These are phyloP conservation scores for Myxozyma udenii DNA, from an alignment of 805 yeast genomes.

Conservation along the genomic window DNA sequence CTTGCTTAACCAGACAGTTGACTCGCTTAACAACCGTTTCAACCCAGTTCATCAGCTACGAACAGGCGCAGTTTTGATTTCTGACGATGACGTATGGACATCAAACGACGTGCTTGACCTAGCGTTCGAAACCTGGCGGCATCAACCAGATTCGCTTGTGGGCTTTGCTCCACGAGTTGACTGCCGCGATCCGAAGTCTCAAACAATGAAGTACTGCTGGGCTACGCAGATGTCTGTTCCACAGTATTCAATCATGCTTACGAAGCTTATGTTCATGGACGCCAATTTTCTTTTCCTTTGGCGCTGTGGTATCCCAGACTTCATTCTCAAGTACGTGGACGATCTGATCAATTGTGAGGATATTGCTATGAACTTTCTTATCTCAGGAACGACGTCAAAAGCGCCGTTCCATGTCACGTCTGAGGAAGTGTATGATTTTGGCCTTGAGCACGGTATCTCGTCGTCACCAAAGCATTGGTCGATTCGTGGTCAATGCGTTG, in stretches of 20 bases:
- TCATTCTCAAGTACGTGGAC: constrained; percentile 26
- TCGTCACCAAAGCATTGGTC: constrained; percentile 20
- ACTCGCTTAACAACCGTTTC: constrained; percentile 28
- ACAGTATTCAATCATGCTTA: constrained; percentile 26
- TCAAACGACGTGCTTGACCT: constrained; percentile 26
- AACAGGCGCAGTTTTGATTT: constrained; percentile 26
- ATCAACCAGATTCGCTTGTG: constrained; percentile 27
- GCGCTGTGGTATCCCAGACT: constrained; percentile 29
- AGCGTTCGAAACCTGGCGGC: constrained; percentile 29
- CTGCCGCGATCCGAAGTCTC: constrained; percentile 17
- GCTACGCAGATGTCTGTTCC: constrained; percentile 21
- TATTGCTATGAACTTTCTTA: constrained; percentile 28
- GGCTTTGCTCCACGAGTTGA: constrained; percentile 30
- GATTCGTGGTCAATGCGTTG: constrained; percentile 22
- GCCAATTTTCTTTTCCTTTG: constrained; percentile 27
- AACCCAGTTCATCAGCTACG: constrained; percentile 24
- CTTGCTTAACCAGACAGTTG: constrained; percentile 22
- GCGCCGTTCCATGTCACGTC: constrained; percentile 25
- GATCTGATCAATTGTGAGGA: constrained; percentile 29
- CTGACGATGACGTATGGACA: constrained; percentile 30
- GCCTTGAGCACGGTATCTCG: constrained; percentile 29
- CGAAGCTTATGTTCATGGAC: constrained; percentile 30
- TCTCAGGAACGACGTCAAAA: constrained; percentile 21
- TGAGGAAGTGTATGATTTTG: constrained; percentile 28
- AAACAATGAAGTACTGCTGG: constrained; percentile 25